Conservation (phyloP, 345 rosid genomes). For the Bruguiera sexangula region DNA sequence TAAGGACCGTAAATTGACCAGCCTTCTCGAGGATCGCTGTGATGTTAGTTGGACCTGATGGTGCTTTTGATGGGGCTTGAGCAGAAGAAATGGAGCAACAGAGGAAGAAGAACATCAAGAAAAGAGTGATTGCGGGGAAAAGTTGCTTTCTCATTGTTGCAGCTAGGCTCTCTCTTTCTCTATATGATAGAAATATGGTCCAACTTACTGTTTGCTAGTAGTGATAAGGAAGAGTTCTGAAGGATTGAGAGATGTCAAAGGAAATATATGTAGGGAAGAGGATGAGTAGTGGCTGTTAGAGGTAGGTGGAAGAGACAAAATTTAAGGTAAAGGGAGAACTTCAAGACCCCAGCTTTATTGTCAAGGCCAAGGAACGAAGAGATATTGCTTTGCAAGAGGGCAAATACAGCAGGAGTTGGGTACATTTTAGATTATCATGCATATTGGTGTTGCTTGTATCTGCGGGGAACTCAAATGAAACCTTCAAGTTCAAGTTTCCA, state of each 20-base stretch:
- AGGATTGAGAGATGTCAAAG: background rate
- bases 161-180: background rate
- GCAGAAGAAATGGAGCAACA: constrained; percentile 25
- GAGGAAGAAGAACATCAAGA: constrained; percentile 37
- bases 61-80: constrained; percentile 48
- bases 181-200: background rate
- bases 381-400: constrained; percentile 39
- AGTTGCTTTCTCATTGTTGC: constrained; percentile 35
- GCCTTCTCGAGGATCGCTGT: constrained; percentile 70
- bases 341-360: constrained; percentile 23
- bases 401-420: constrained; percentile 17
- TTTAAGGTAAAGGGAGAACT: constrained; percentile 30
- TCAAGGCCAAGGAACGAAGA: constrained; percentile 13
- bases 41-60: constrained; percentile 65
- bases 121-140: constrained; percentile 19
- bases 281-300: constrained; percentile 22
- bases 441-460: constrained; percentile 21
- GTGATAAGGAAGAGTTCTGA: constrained; percentile 15
- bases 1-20: constrained; percentile 67
- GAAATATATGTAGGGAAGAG: constrained; percentile 20
- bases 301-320: constrained; percentile 38
- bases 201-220: background rate
- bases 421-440: background rate
- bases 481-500: constrained; percentile 25
- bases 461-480: constrained; percentile 5